Conservation (phyloP, 2,329 filamentous ascomycete genomes). For the Ilyonectria destructans region DNA sequence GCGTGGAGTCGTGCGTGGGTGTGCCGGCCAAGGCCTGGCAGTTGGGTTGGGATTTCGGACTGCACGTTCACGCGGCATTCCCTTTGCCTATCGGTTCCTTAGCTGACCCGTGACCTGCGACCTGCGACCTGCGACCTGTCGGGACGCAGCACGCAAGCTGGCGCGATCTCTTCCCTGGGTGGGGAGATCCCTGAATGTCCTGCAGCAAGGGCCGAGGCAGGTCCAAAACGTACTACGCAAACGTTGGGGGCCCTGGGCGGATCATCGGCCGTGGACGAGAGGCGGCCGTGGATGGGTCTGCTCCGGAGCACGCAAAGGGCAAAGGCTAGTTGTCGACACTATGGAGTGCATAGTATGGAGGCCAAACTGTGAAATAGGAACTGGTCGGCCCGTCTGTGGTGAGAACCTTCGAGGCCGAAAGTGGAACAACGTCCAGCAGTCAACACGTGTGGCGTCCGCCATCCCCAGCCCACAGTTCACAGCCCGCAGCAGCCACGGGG, state of each 20-base stretch:
- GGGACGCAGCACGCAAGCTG: constrained; percentile 38
- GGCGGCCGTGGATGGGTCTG: neutral
- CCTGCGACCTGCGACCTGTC: constrained; percentile 35
- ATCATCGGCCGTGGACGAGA: constrained; percentile 21
- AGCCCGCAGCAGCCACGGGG: neutral
- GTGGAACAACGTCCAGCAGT: constrained; percentile 18
- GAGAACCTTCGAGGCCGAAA: constrained; percentile 19
- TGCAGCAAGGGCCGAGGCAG: constrained; percentile 40
- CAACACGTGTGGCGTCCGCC: constrained; percentile 28
- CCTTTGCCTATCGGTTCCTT: neutral
- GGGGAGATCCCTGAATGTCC: constrained; percentile 47
- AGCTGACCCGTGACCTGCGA: constrained; percentile 30
- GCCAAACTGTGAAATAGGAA: constrained; percentile 1
- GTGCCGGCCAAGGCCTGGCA: constrained; percentile 13
- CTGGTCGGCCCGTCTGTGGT: constrained; percentile 28
- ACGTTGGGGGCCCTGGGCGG: constrained; percentile 28
- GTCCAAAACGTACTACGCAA: constrained; percentile 22
- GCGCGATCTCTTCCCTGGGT: constrained; percentile 47
- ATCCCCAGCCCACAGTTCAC: constrained; percentile 22
- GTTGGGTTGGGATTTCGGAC: neutral
- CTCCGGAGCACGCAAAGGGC: neutral
- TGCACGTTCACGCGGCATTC: constrained; percentile 11
- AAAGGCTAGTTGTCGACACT: neutral
- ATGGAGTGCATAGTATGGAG: neutral
- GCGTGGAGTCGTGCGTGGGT: neutral